Evolutionary conservation across 2,329 filamentous ascomycete species (phyloP).

Genomic region (Myotisia sp.): DNA sequence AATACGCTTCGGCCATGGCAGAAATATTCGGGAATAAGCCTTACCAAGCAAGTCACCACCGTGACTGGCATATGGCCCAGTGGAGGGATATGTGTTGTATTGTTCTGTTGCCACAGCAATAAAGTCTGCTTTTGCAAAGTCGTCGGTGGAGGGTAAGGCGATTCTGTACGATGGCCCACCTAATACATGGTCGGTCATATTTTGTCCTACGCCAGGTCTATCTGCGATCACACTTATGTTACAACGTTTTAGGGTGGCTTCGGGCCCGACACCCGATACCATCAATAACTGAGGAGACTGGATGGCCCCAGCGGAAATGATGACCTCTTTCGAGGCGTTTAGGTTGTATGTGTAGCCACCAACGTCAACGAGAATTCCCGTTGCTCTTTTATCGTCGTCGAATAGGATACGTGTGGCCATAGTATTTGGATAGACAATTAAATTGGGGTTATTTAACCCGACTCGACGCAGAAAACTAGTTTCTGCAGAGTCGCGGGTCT

Average conservation of each 20-base stretch:
- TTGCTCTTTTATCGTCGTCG: constrained; percentile 30
- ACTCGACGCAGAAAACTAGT: constrained; percentile 39
- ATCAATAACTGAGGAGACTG: constrained; percentile 40
- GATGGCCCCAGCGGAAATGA: constrained; percentile 37
- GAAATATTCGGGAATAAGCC: not conserved
- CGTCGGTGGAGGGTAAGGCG: too few relatives aligned
- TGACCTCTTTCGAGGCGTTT: constrained; percentile 36
- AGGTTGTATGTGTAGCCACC: constrained; percentile 14
- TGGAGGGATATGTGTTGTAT: too few relatives aligned
- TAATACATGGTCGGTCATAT: constrained; percentile 26
- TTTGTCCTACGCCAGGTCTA: constrained; percentile 19
- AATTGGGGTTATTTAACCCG: constrained; percentile 42
- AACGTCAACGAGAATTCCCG: constrained; percentile 36
- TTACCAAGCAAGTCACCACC: constrained; percentile 14
- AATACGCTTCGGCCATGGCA: not conserved
- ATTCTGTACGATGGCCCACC: too few relatives aligned
- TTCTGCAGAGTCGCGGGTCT: constrained; percentile 37
- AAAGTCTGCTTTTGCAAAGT: too few relatives aligned
- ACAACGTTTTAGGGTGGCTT: constrained; percentile 25
- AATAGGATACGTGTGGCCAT: constrained; percentile 43
- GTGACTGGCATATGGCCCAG: too few relatives aligned
- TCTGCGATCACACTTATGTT: constrained; percentile 21
- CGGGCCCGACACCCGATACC: constrained; percentile 32
- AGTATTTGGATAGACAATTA: constrained; percentile 37
- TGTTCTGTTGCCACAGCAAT: too few relatives aligned